phyloP scores from a whole-genome alignment of 2,329 filamentous ascomycete genomes.

The Fusarium papillatum region DNA sequence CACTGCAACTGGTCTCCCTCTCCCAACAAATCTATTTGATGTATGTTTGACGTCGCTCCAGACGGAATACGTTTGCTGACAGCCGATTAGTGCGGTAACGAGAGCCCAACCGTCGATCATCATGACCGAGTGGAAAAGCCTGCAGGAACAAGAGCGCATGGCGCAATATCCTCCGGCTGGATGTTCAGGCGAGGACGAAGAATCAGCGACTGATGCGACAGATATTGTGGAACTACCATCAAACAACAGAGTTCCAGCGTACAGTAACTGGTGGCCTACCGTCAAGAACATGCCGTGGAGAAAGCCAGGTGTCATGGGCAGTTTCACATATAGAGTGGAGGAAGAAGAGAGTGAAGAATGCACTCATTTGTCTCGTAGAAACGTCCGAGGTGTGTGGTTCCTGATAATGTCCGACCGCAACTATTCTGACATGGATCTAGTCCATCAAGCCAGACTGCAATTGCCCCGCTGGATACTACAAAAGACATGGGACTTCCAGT shows the following conservation, averaged over 20 bases:
- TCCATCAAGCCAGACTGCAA: constrained; percentile 2
- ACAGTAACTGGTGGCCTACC: neutral
- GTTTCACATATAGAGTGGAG: neutral
- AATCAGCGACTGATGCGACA: neutral
- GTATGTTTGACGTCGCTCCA: neutral
- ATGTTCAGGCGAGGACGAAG: neutral
- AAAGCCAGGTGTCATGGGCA: neutral
- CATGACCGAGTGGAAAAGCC: constrained; percentile 4
- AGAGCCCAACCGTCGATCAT: constrained; percentile 9
- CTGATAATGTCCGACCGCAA: rapidly evolving
- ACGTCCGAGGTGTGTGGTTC: neutral
- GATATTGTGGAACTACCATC: neutral
- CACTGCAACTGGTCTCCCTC: constrained; percentile 5
- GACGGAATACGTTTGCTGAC: neutral
- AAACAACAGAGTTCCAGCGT: rapidly evolving
- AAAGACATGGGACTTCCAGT: constrained; percentile 23
- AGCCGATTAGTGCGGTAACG: neutral
- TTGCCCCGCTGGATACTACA: constrained; percentile 4
- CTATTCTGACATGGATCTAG: neutral
- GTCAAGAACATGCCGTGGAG: neutral
- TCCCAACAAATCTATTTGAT: constrained; percentile 31
- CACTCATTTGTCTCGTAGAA: neutral
- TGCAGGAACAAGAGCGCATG: neutral
- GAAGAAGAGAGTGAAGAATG: neutral
- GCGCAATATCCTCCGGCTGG: neutral